phyloP scores from a whole-genome alignment of 2,329 filamentous ascomycete species.

The Aspergillus fumigatus region DNA sequence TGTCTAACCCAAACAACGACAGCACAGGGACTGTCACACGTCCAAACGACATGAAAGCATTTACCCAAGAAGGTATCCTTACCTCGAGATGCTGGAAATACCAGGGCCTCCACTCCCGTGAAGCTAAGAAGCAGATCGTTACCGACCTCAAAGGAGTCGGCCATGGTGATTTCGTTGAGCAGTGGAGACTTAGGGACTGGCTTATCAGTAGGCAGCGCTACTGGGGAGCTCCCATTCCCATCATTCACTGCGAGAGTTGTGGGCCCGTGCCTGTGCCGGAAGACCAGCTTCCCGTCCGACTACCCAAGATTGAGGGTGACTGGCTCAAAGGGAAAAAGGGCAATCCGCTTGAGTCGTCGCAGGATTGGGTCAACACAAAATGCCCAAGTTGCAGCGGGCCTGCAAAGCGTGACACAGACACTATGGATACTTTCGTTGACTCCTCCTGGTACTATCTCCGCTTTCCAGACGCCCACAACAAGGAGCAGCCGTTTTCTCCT shows the following conservation, averaged over 20 bases:
- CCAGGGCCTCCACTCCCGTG: slow-evolving; percentile 57
- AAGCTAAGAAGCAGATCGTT: slow-evolving; percentile 60
- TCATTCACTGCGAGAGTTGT: slow-evolving; percentile 73
- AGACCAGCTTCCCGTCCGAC: slow-evolving; percentile 68
- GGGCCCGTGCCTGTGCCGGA: slow-evolving; percentile 75
- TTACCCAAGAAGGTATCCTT: slow-evolving; percentile 63
- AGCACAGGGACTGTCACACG: slow-evolving; percentile 16
- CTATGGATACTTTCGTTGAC: slow-evolving; percentile 95
- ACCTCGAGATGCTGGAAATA: slow-evolving; percentile 63
- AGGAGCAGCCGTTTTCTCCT: slow-evolving; percentile 57
- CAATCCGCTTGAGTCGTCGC: slow-evolving; percentile 68
- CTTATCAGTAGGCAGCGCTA: slow-evolving; percentile 87
- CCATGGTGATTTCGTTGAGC: slow-evolving; percentile 61
- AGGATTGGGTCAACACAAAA: slow-evolving; percentile 68
- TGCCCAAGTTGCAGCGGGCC: slow-evolving; percentile 67
- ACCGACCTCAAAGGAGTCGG: slow-evolving; percentile 45
- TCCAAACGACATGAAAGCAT: slow-evolving; percentile 50
- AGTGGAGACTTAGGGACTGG: slow-evolving; percentile 84
- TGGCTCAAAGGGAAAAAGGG: slow-evolving; percentile 66
- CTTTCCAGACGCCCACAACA: slow-evolving; percentile 68
- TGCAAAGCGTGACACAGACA: slow-evolving; percentile 82
- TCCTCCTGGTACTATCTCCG: slow-evolving; percentile 91
- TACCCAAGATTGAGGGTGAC: slow-evolving; percentile 65
- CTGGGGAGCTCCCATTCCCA: slow-evolving; percentile 87
- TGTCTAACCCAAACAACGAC: slow-evolving; percentile 16